Evolutionary conservation across 2,329 filamentous ascomycete species (phyloP).

Genomic region (Knoxdaviesia capensis): DNA sequence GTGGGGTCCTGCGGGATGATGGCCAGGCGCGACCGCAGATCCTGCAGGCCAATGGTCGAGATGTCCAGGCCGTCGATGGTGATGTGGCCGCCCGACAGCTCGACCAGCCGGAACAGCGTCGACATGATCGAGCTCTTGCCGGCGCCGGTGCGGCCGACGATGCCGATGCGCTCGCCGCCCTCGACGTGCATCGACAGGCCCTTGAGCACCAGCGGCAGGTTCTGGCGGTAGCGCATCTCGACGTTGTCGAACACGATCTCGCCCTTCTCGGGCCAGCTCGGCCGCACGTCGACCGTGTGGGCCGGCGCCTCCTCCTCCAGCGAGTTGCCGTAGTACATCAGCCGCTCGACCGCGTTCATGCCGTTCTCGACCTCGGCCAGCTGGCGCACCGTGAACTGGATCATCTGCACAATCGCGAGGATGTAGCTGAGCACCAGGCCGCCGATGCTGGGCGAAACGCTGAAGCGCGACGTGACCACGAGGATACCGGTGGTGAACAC

Average conservation of each 20-base stretch:
- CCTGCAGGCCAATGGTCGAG: constrained; percentile 50
- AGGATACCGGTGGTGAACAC: constrained; percentile 80
- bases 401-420: constrained; percentile 79
- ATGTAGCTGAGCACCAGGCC: constrained; percentile 89
- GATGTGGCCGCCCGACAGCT: constrained; percentile 41
- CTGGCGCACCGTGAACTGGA: constrained; percentile 88
- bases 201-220: constrained; percentile 52
- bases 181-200: constrained; percentile 51
- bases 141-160: constrained; percentile 65
- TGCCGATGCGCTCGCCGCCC: constrained; percentile 61
- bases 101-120: constrained; percentile 57
- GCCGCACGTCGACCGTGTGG: constrained; percentile 51
- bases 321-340: constrained; percentile 73
- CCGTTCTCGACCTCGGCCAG: constrained; percentile 92
- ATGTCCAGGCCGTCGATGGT: constrained; percentile 50
- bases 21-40: constrained; percentile 54
- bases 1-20: constrained; percentile 78
- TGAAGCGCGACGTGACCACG: constrained; percentile 79
- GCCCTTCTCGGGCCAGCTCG: constrained; percentile 70
- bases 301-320: constrained; percentile 80
- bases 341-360: constrained; percentile 89
- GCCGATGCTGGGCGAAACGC: constrained; percentile 63
- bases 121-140: constrained; percentile 75
- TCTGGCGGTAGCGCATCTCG: constrained; percentile 57
- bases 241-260: constrained; percentile 60